Conservation (phyloP, 306 rosid species). For the Citrullus mucosospermus region DNA sequence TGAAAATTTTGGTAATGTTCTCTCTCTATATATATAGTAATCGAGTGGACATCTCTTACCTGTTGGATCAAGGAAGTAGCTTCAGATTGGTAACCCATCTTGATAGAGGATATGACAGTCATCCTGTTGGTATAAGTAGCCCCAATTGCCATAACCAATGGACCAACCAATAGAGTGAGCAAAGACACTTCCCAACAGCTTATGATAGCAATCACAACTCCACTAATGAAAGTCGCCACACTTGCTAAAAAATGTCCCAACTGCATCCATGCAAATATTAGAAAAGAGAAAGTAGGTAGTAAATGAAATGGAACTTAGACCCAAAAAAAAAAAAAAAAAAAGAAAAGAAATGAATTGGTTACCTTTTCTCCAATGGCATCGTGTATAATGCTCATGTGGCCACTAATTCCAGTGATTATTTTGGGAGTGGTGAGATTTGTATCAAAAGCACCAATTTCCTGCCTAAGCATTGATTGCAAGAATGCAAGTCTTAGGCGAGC, state of each 20-base stretch:
- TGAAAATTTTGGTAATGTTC: not conserved
- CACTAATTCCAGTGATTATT: conserved; percentile 60
- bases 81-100: conserved; percentile 52
- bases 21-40: not conserved
- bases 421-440: conserved; percentile 62
- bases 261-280: conserved; percentile 19
- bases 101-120: conserved; percentile 44
- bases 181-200: conserved; percentile 69
- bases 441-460: conserved; percentile 79
- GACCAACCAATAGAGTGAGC: conserved; percentile 54
- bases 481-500: conserved; percentile 49
- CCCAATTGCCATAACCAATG: conserved; percentile 61
- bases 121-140: conserved; percentile 72
- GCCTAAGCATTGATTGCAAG: conserved; percentile 56
- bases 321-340: not conserved
- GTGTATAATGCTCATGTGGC: conserved; percentile 60
- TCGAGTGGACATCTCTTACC: conserved; percentile 15
- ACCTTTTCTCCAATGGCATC: conserved; percentile 88
- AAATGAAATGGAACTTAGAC: no score
- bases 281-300: not conserved
- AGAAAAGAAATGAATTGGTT: not conserved
- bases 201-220: conserved; percentile 56
- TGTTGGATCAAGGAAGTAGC: conserved; percentile 72
- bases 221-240: conserved; percentile 56
- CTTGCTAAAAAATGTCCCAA: conserved; percentile 62